Conservation (phyloP, 805 yeast species). For the Candida alai region DNA sequence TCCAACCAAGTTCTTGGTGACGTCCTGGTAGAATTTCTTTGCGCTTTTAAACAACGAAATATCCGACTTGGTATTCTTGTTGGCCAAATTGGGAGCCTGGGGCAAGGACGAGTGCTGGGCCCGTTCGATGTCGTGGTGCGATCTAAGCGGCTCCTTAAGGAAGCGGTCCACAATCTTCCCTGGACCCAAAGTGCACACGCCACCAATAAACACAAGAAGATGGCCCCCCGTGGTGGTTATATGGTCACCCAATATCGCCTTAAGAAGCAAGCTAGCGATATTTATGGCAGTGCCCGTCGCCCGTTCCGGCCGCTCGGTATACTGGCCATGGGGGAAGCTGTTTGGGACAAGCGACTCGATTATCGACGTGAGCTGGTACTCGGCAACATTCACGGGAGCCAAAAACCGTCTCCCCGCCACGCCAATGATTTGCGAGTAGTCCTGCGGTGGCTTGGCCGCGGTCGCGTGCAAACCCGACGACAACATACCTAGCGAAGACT, state of each 20-base stretch:
- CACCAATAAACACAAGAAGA: slow-evolving; percentile 53
- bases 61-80: slow-evolving; percentile 30
- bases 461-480: slow-evolving; percentile 18
- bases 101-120: slow-evolving; percentile 25
- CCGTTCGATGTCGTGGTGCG: slow-evolving; percentile 57
- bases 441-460: neutral
- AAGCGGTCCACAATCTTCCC: slow-evolving; percentile 55
- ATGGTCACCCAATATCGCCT: slow-evolving; percentile 29
- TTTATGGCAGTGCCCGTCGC: slow-evolving; percentile 60
- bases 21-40: slow-evolving; percentile 42
- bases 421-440: slow-evolving; percentile 11
- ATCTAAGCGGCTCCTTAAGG: slow-evolving; percentile 60
- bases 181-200: slow-evolving; percentile 65
- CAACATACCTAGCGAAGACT: slow-evolving; percentile 42
- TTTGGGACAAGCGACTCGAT: slow-evolving; percentile 48
- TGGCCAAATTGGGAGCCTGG: slow-evolving; percentile 31
- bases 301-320: slow-evolving; percentile 47
- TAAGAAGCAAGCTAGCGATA: slow-evolving; percentile 39
- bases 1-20: slow-evolving; percentile 45
- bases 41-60: slow-evolving; percentile 33
- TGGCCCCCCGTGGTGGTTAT: slow-evolving; percentile 50
- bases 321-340: slow-evolving; percentile 41
- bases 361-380: slow-evolving; percentile 46
- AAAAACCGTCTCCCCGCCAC: slow-evolving; percentile 33
- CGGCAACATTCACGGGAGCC: slow-evolving; percentile 46